These are phyloP conservation scores for Calonectria hongkongensis DNA, from an alignment of 2,329 filamentous ascomycete genomes.

Conservation along the genomic window DNA sequence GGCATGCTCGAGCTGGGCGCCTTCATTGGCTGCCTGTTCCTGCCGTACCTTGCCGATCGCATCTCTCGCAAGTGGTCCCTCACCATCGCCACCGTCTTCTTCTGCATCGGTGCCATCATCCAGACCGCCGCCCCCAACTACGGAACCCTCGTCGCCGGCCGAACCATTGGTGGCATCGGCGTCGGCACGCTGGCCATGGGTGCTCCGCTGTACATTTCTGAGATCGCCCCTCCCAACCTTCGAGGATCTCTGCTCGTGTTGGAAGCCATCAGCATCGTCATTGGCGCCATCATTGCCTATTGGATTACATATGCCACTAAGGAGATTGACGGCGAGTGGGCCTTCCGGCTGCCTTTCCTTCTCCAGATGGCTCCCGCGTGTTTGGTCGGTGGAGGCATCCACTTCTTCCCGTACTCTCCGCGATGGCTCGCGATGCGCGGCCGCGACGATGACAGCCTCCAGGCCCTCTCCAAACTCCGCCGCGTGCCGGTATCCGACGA, in stretches of 20 bases:
- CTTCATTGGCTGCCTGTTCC: conserved; percentile 59
- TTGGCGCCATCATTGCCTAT: conserved; percentile 71
- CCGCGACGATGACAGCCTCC: conserved; percentile 62
- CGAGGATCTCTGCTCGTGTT: conserved; percentile 67
- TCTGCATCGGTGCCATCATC: conserved; percentile 65
- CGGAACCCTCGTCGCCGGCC: conserved; percentile 52
- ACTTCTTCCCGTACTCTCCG: conserved; percentile 67
- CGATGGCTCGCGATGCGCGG: conserved; percentile 65
- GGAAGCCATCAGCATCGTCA: conserved; percentile 70
- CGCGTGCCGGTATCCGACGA: conserved; percentile 64
- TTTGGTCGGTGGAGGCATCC: conserved; percentile 61
- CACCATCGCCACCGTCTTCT: conserved; percentile 61
- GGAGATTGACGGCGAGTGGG: conserved; percentile 62
- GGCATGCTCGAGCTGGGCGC: conserved; percentile 65
- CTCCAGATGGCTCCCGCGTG: conserved; percentile 59
- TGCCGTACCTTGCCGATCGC: conserved; percentile 62
- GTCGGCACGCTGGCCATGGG: conserved; percentile 57
- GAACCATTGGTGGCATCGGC: conserved; percentile 56
- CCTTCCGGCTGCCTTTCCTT: conserved; percentile 68
- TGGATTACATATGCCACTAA: conserved; percentile 73
- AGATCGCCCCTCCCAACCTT: conserved; percentile 61
- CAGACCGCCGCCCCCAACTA: conserved; percentile 56
- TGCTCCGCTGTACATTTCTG: conserved; percentile 57
- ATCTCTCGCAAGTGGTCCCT: conserved; percentile 66
- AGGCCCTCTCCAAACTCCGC: conserved; percentile 61